Evolutionary conservation across 2,329 filamentous ascomycete species (phyloP), one percentile per base, ranked within the genome.

Genomic region (Trichophyton benhamiae): DNA sequence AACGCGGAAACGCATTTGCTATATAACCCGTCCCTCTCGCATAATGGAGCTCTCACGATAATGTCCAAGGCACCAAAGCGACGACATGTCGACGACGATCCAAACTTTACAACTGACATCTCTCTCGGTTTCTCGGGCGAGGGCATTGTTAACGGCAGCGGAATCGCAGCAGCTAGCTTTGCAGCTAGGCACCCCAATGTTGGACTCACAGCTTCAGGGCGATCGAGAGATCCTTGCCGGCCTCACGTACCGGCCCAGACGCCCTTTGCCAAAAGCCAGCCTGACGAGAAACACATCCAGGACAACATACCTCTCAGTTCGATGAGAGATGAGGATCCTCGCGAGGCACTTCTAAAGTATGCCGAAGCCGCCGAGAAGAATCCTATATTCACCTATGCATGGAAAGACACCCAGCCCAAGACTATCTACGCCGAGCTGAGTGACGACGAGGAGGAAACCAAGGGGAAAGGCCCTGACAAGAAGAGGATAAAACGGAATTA

Each of bases 311-410:
- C 91, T 30, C 81, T 97, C 11, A 92, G 90, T 65, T 86, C 84
- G 65, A 95, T 99, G 89, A 81, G 95, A 57, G 91, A 99, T 74
- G 94, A 99, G 73, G 94, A 99, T 77, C 94, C 94, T 0, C 81
- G 94, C 65, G 94, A 96, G 75, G 94, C 94, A 53, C 77, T 99
- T 70, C 77, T 99, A 63, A 96, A 95, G 77, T 99, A 97, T 78
- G 92, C 91, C 42, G 89, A 95, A 61, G 87, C 95, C 71, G 91
- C 91, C 11, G 85, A 95, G 75, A 92, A 89, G 71, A 91, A 97
- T 71, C 92, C 91, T 0, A 82, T 96, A 68, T 99, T 97, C 71
- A 99, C 94, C 33, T 89, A 88, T 67, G 94, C 91, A 15, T 99
- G 91, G 88, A 88, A 87, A 70, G 82, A 87, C 67, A 97, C 91